Evolutionary conservation across 75 land plant species (phyloP).

Genomic region (Cunninghamia lanceolata): DNA sequence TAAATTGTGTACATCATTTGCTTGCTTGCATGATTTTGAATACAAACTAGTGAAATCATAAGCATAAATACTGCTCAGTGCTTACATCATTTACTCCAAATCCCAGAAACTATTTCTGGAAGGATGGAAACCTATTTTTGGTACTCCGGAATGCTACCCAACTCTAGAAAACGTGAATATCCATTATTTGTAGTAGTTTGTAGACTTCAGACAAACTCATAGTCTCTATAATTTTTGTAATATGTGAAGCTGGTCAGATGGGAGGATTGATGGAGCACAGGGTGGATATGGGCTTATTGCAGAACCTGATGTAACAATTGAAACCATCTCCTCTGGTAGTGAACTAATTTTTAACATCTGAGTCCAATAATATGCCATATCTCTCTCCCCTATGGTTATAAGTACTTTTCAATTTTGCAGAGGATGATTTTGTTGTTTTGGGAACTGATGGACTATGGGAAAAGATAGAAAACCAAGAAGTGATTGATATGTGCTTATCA

Average conservation of each 20-base stretch:
- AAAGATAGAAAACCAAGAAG: conserved; percentile 39
- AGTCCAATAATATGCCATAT: background rate
- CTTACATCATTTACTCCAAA: background rate
- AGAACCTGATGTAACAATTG: conserved; percentile 44
- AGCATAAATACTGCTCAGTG: background rate
- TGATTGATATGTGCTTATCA: conserved; percentile 42
- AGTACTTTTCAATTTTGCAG: conserved; percentile 14
- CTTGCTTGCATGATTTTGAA: background rate
- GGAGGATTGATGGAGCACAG: conserved; percentile 39
- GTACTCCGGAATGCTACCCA: background rate
- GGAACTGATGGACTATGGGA: conserved; percentile 58
- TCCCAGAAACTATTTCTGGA: background rate
- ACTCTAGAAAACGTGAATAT: background rate
- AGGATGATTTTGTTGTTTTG: conserved; percentile 40
- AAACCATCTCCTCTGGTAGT: conserved; percentile 36
- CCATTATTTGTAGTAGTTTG: background rate
- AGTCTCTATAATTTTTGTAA: background rate
- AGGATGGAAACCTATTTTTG: background rate
- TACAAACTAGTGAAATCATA: background rate
- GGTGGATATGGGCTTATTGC: conserved; percentile 57
- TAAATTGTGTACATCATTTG: background rate
- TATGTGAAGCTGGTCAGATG: conserved; percentile 45
- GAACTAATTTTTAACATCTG: background rate
- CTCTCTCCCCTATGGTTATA: background rate
- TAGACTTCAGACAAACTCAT: conserved; percentile 1